Percentiles rank a stretch among this genome's conserved stretches.
phyloP scores from a whole-genome alignment of 768 basidiomycete species.

The Rhodotorula taiwanensis region DNA sequence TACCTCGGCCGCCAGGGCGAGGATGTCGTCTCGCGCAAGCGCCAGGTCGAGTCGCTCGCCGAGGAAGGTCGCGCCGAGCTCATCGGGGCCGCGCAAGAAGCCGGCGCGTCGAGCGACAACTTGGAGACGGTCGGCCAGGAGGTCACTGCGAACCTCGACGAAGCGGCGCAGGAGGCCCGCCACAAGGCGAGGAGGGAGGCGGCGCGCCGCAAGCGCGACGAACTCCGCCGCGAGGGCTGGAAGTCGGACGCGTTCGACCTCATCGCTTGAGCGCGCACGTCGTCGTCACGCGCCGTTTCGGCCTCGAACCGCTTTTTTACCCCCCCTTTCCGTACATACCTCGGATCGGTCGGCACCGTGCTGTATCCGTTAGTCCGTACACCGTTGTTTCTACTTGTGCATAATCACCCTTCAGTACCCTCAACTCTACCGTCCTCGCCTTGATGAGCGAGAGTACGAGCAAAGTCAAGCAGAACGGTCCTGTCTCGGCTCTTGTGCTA shows the following conservation, averaged over 20 bases:
- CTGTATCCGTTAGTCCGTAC: too few relatives aligned
- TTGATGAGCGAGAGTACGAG: too few relatives aligned
- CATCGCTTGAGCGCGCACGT: not conserved
- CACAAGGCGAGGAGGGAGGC: constrained; percentile 33
- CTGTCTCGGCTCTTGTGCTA: too few relatives aligned
- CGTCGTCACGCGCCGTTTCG: too few relatives aligned
- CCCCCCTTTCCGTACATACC: too few relatives aligned
- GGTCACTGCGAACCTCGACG: constrained; percentile 25
- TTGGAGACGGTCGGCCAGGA: constrained; percentile 40
- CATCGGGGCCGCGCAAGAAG: constrained; percentile 40
- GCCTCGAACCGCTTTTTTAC: too few relatives aligned
- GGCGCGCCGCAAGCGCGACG: constrained; percentile 16
- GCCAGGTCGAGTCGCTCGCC: constrained; percentile 42
- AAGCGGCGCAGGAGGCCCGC: constrained; percentile 42
- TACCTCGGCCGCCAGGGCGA: constrained; percentile 39
- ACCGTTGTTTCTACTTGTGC: too few relatives aligned
- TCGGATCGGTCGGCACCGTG: too few relatives aligned
- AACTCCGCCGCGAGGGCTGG: constrained; percentile 19
- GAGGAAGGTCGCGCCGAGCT: constrained; percentile 38
- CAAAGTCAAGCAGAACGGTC: too few relatives aligned
- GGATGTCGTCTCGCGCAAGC: constrained; percentile 41
- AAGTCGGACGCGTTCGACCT: constrained; percentile 26
- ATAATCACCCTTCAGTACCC: too few relatives aligned
- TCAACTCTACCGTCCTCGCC: too few relatives aligned
- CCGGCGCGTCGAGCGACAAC: constrained; percentile 42